Evolutionary conservation across 257 asterid genomes (phyloP).

Genomic region (Fraxinus quadrangulata): DNA sequence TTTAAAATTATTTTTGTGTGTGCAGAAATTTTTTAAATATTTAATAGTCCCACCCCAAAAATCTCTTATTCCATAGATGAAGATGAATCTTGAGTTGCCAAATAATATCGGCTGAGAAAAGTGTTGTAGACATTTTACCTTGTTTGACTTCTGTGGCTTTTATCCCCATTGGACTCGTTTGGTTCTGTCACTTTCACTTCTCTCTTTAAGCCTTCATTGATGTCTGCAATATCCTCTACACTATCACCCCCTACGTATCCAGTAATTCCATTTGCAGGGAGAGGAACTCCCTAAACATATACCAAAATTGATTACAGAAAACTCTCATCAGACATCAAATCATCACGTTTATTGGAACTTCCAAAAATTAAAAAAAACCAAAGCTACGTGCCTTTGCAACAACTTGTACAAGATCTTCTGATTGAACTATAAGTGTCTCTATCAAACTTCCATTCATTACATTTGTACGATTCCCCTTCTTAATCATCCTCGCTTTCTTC

Average conservation of each 20-base stretch:
- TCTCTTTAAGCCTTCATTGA: slow-evolving; percentile 33
- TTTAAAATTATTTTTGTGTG: not conserved
- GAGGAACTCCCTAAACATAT: slow-evolving; percentile 52
- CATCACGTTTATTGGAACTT: not conserved
- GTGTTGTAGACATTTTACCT: slow-evolving; percentile 37
- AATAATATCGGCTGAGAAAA: slow-evolving; percentile 19
- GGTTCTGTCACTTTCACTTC: slow-evolving; percentile 33
- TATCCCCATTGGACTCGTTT: slow-evolving; percentile 32
- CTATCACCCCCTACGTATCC: slow-evolving; percentile 43
- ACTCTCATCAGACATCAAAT: not conserved
- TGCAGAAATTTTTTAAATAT: not conserved
- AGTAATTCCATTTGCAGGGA: slow-evolving; percentile 56
- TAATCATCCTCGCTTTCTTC: slow-evolving; percentile 78
- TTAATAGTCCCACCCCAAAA: not conserved
- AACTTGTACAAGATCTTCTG: slow-evolving; percentile 83
- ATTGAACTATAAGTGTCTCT: slow-evolving; percentile 71
- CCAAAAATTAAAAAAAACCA: slow-evolving; percentile 18
- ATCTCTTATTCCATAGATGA: not conserved
- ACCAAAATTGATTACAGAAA: slow-evolving; percentile 19
- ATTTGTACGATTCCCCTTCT: slow-evolving; percentile 65
- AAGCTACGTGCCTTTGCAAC: slow-evolving; percentile 69
- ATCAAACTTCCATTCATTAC: slow-evolving; percentile 54
- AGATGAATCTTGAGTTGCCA: slow-evolving; percentile 16
- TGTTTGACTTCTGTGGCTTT: slow-evolving; percentile 30
- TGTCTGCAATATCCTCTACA: slow-evolving; percentile 37